Evolutionary conservation across 805 yeast genomes (phyloP).

Genomic region (Candida namnaoensis): DNA sequence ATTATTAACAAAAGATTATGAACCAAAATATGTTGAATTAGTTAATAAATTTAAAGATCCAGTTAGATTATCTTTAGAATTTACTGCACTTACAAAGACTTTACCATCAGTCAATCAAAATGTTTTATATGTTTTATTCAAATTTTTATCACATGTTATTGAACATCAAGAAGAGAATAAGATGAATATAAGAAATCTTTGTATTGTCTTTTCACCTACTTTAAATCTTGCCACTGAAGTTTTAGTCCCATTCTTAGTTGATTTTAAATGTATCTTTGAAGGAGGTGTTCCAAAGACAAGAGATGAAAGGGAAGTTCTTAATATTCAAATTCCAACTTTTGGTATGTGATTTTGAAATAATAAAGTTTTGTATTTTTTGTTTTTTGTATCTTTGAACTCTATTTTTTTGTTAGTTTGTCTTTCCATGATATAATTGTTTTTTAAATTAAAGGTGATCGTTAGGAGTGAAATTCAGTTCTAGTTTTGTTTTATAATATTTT

Average conservation of each 20-base stretch:
- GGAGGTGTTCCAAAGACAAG: constrained; percentile 32
- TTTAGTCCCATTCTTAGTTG: constrained; percentile 49
- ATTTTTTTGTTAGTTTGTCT: too few species aligned
- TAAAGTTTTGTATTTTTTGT: too few species aligned
- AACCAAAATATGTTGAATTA: constrained; percentile 27
- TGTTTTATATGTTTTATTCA: constrained; percentile 56
- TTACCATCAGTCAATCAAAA: constrained; percentile 51
- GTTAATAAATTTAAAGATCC: constrained; percentile 23
- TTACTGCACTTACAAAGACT: constrained; percentile 22
- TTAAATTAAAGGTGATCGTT: too few species aligned
- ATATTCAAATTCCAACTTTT: constrained; percentile 40
- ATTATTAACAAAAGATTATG: constrained; percentile 50
- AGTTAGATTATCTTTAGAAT: constrained; percentile 17
- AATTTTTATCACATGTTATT: constrained; percentile 56
- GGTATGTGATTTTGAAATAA: background rate
- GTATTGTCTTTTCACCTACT: constrained; percentile 80
- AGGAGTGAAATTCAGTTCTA: too few species aligned
- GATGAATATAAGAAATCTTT: constrained; percentile 75
- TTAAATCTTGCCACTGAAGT: constrained; percentile 58
- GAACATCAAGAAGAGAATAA: constrained; percentile 56
- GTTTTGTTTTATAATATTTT: too few species aligned
- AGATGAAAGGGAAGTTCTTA: constrained; percentile 37
- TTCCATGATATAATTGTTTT: too few species aligned
- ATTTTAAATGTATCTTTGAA: constrained; percentile 55
- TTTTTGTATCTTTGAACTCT: too few species aligned